Percentiles rank a stretch among this genome's conserved stretches.
phyloP scores from a whole-genome alignment of 2,329 filamentous ascomycete species.

The Botrytis sinoallii region DNA sequence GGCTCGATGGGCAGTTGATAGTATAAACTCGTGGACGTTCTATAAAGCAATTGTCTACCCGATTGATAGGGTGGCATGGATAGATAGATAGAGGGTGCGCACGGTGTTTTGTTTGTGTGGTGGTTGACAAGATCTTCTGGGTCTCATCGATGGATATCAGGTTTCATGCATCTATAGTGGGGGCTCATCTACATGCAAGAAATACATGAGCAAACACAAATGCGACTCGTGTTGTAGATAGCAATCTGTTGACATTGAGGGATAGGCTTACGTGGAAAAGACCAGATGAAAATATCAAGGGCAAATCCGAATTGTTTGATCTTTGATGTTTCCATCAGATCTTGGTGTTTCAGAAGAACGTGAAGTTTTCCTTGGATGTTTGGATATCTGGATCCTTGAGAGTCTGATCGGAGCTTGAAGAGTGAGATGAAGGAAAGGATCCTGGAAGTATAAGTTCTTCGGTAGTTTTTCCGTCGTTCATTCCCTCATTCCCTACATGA shows the following conservation, averaged over 20 bases:
- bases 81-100: background rate
- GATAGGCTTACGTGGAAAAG: background rate
- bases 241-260: background rate
- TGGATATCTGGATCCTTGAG: background rate
- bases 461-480: background rate
- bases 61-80: background rate
- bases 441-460: background rate
- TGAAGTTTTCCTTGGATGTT: slow-evolving; percentile 4
- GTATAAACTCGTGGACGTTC: background rate
- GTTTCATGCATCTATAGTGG: slow-evolving; percentile 3
- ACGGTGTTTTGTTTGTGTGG: slow-evolving; percentile 4
- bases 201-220: background rate
- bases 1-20: background rate
- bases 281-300: background rate
- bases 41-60: background rate
- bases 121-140: slow-evolving; percentile 3
- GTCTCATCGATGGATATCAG: slow-evolving; percentile 7
- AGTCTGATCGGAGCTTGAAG: background rate
- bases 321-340: background rate
- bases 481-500: background rate
- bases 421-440: background rate
- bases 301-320: slow-evolving; percentile 9
- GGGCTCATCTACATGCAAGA: background rate
- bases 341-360: background rate
- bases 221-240: background rate